Evolutionary conservation across 148 eudicot species (phyloP).

Genomic region (Simmondsia chinensis): DNA sequence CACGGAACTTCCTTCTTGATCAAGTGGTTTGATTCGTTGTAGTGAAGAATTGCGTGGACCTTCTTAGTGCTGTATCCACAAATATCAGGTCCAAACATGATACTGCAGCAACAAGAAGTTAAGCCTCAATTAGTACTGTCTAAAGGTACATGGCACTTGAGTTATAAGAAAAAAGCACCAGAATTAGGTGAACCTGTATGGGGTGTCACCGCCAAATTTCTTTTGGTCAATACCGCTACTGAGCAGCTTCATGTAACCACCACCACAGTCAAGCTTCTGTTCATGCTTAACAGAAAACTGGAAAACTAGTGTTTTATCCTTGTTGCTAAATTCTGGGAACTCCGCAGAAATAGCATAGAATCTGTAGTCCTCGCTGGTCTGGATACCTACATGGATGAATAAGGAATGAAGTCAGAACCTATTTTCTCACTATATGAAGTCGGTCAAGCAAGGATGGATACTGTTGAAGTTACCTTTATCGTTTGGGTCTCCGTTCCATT

Average conservation of each 20-base stretch:
- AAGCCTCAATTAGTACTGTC: background rate
- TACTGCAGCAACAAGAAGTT: constrained; percentile 22
- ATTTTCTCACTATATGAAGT: background rate
- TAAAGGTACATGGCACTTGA: constrained; percentile 1
- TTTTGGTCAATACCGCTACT: constrained; percentile 79
- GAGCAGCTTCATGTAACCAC: constrained; percentile 73
- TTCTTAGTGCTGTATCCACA: constrained; percentile 77
- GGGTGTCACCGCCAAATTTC: constrained; percentile 88
- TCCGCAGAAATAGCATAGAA: constrained; percentile 78
- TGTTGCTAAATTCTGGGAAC: constrained; percentile 66
- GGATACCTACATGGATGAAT: constrained; percentile 41
- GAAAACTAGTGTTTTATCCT: constrained; percentile 68
- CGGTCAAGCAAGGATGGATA: background rate
- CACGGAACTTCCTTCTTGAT: constrained; percentile 66
- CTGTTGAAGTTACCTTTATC: constrained; percentile 41
- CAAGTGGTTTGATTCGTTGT: constrained; percentile 79
- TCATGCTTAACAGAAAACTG: constrained; percentile 70
- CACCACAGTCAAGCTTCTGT: constrained; percentile 87
- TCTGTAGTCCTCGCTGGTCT: constrained; percentile 64
- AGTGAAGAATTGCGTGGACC: constrained; percentile 70
- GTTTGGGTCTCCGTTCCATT: constrained; percentile 70
- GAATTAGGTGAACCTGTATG: constrained; percentile 94
- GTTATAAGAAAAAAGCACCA: too few species aligned
- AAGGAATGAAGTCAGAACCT: background rate
- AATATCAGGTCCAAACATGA: constrained; percentile 93